phyloP scores from a whole-genome alignment of 1,284 basidiomycete genomes.

The Rhodotorula sp. region DNA sequence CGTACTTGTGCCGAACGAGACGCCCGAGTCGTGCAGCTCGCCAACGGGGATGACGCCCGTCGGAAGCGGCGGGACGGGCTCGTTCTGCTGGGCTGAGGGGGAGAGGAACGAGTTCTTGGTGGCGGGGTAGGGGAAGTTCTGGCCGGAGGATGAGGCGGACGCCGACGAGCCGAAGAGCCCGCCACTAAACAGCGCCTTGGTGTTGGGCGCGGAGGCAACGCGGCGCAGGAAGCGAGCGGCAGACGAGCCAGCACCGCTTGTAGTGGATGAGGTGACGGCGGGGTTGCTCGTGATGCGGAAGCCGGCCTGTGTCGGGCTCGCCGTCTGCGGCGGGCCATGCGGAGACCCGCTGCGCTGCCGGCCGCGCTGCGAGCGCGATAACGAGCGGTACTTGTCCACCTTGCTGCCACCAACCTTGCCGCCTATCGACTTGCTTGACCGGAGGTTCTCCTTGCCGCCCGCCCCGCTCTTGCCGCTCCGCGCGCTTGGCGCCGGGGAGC shows the following conservation, averaged over 20 bases:
- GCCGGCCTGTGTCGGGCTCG: conserved; percentile 18
- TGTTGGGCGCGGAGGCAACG: conserved; percentile 94
- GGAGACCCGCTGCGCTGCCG: conserved; percentile 3
- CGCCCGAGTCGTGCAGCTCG: conserved; percentile 36
- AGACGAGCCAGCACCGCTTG: not conserved
- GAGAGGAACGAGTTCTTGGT: conserved; percentile 72
- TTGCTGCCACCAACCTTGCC: not conserved
- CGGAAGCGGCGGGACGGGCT: conserved; percentile 36
- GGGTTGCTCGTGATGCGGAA: conserved; percentile 22
- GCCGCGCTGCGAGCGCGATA: conserved; percentile 19
- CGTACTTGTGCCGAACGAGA: conserved; percentile 22
- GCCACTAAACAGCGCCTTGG: conserved; percentile 75
- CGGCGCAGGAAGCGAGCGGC: conserved; percentile 75
- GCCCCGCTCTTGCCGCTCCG: conserved; percentile 4
- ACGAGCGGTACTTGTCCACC: conserved; percentile 23
- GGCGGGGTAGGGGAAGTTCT: conserved; percentile 53
- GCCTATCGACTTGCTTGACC: not conserved
- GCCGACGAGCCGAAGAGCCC: conserved; percentile 41
- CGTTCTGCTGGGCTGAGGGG: conserved; percentile 55
- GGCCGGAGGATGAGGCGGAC: conserved; percentile 56
- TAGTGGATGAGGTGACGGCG: not conserved
- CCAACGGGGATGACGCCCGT: conserved; percentile 38
- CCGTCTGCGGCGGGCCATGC: conserved; percentile 1
- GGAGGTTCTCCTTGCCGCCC: conserved; percentile 24
- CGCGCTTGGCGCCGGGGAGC: not conserved